Evolutionary conservation across 2,329 filamentous ascomycete genomes (phyloP), one percentile per base, ranked within the genome.

Genomic region (Coniella lustricola): DNA sequence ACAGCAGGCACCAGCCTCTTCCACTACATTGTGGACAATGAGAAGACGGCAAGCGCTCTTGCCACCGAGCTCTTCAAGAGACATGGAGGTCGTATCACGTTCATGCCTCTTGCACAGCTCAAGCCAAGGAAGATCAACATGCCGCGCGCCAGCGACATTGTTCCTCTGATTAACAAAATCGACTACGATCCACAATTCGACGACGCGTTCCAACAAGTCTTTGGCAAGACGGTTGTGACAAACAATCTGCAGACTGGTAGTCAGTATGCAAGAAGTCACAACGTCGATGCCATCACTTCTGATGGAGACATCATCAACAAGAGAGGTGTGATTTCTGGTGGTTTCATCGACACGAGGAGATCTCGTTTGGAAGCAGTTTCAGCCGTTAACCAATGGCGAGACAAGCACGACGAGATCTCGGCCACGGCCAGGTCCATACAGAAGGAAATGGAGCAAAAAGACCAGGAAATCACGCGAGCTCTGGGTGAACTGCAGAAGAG

Each of bases 281-380:
- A 87, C 16, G 83, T 97, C 20, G 90, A 90, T 59, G 90, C 89
- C 31, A 95, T 98, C 56, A 98, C 93, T 0, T 86, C 88, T 3
- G 90, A 97, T 49, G 93, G 93, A 65, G 91, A 97, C 66, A 88
- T 88, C 29, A 90, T 90, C 1, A 94, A 96, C 68, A 95, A 94
- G 70, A 86, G 91, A 58, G 93, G 93, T 67, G 91, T 90, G 13
- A 81, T 98, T 72, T 96, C 90, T 42, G 93, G 93, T 73, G 93
- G 93, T 59, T 98, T 85, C 62, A 85, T 95, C 54, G 93, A 98
- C 62, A 81, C 86, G 10, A 80, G 86, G 31, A 85, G 84, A 56
- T 97, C 91, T 1, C 84, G 91, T 18, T 75, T 97, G n/a, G 85
- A 91, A 59, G 89, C 86, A 22, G 85, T 95, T 25, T 84, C 84